A percentile compares a stretch with the other conserved stretches of the same genome.
These are phyloP conservation scores for Tephrocybe sp. DNA, from an alignment of 768 basidiomycete genomes.

Conservation along the genomic window DNA sequence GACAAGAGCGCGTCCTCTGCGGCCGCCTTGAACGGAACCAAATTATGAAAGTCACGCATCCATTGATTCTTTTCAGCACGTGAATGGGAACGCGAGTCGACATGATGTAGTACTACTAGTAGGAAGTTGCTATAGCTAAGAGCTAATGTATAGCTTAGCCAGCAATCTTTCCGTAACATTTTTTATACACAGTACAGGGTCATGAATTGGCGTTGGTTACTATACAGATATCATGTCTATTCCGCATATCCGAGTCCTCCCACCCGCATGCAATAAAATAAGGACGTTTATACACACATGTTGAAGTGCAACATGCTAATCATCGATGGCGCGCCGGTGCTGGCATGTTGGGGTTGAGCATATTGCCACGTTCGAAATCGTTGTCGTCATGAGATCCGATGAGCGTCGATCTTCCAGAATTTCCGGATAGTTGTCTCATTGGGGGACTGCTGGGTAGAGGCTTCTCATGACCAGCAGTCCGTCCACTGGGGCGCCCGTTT, in stretches of 20 bases:
- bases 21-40: background rate
- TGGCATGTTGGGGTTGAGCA: slow-evolving; percentile 40
- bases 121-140: no score
- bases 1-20: no score
- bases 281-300: slow-evolving; percentile 2
- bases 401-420: slow-evolving; percentile 31
- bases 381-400: slow-evolving; percentile 29
- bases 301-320: slow-evolving; percentile 16
- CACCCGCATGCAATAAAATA: background rate
- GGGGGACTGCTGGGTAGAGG: slow-evolving; percentile 25
- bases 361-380: slow-evolving; percentile 41
- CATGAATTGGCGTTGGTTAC: slow-evolving; percentile 1
- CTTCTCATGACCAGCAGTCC: slow-evolving; percentile 18
- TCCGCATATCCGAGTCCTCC: background rate
- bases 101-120: no score
- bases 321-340: slow-evolving; percentile 20
- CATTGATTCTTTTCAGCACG: slow-evolving; percentile 4
- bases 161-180: no score
- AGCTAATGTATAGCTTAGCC: no score
- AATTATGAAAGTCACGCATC: no score
- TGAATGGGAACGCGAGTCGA: background rate
- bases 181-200: background rate
- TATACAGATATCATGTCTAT: slow-evolving; percentile 7
- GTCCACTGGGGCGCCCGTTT: slow-evolving; percentile 16
- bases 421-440: slow-evolving; percentile 29